Conservation (phyloP, 164 flowering plant genomes). For the Vitis rotundifolia region DNA sequence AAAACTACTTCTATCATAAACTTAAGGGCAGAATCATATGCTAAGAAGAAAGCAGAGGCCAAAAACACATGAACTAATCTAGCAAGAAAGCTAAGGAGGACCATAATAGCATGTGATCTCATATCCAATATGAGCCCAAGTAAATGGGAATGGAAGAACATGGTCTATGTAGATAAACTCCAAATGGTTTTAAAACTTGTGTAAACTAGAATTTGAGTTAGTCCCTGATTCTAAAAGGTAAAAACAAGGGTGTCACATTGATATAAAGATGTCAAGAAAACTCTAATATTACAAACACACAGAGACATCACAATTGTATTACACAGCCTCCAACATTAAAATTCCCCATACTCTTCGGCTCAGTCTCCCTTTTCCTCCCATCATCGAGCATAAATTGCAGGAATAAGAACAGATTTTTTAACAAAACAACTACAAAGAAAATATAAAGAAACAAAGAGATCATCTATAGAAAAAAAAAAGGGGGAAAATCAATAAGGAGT, state of each 20-base stretch:
- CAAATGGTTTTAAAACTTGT: neutral
- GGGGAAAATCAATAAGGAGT: slow-evolving; percentile 31
- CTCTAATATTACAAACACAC: slow-evolving; percentile 25
- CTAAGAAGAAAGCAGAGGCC: too few relatives aligned
- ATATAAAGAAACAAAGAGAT: slow-evolving; percentile 21
- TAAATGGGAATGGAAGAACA: neutral
- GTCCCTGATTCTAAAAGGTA: neutral
- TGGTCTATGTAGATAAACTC: too few relatives aligned
- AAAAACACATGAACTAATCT: too few relatives aligned
- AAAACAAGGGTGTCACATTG: slow-evolving; percentile 3
- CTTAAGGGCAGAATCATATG: too few relatives aligned
- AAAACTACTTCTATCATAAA: too few relatives aligned
- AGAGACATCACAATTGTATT: slow-evolving; percentile 11
- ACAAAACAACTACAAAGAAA: slow-evolving; percentile 12
- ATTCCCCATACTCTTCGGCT: slow-evolving; percentile 11
- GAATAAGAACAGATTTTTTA: slow-evolving; percentile 11
- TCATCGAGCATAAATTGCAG: slow-evolving; percentile 25
- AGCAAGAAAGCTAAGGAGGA: too few relatives aligned
- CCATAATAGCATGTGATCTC: too few relatives aligned
- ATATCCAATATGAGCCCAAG: too few relatives aligned
- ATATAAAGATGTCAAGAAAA: neutral
- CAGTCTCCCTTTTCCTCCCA: slow-evolving; percentile 7
- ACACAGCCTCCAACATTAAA: slow-evolving; percentile 14
- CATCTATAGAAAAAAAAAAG: slow-evolving; percentile 3
- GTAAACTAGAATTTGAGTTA: neutral